phyloP scores from a whole-genome alignment of 1,284 basidiomycete species.

The Athelia sp. region DNA sequence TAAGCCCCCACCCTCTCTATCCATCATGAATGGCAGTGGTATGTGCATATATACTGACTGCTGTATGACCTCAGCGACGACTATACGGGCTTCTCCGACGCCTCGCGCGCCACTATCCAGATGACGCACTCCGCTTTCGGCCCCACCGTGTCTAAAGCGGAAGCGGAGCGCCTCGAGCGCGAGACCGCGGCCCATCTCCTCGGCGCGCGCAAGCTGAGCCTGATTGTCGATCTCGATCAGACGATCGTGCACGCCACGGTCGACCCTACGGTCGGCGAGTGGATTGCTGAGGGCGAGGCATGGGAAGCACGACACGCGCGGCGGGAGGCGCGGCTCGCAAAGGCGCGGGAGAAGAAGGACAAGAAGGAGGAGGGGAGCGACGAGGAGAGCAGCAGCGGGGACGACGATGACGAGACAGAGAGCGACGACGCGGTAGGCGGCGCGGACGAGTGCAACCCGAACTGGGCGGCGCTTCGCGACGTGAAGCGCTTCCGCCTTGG shows the following conservation, averaged over 20 bases:
- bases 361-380: slow-evolving; percentile 16
- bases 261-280: slow-evolving; percentile 96
- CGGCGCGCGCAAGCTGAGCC: slow-evolving; percentile 74
- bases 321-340: slow-evolving; percentile 25
- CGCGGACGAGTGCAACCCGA: slow-evolving; percentile 75
- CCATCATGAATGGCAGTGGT: slow-evolving; percentile 10
- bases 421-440: slow-evolving; percentile 31
- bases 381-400: slow-evolving; percentile 17
- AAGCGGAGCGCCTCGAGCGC: slow-evolving; percentile 84
- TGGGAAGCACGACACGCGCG: slow-evolving; percentile 57
- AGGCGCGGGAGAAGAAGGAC: slow-evolving; percentile 26
- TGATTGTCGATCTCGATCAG: slow-evolving; percentile 98
- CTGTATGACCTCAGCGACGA: slow-evolving; percentile 54
- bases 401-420: slow-evolving; percentile 34
- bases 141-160: slow-evolving; percentile 76
- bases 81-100: slow-evolving; percentile 81
- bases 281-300: slow-evolving; percentile 82
- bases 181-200: slow-evolving; percentile 79
- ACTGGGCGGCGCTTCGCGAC: slow-evolving; percentile 84
- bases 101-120: slow-evolving; percentile 75
- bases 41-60: no score
- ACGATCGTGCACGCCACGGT: slow-evolving; percentile 99
- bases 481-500: slow-evolving; percentile 85
- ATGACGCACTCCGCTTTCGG: slow-evolving; percentile 83
- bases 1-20: slow-evolving; percentile 34